phyloP scores from a whole-genome alignment of 306 rosid species.

The Pachyrhizus erosus region DNA sequence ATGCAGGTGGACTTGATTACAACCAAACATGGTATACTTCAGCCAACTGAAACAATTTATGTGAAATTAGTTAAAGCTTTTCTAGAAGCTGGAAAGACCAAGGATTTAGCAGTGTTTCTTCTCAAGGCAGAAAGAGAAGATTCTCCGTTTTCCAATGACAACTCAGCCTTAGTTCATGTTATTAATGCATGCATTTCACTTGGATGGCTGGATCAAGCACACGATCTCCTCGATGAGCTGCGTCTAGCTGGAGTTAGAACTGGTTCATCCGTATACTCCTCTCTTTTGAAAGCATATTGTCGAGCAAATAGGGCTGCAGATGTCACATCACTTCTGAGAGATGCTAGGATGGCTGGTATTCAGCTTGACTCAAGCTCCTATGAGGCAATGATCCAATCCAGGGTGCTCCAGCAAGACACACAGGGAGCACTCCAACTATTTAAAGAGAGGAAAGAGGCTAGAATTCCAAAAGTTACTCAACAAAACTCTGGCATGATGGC shows the following conservation, averaged over 20 bases:
- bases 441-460: conserved; percentile 81
- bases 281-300: conserved; percentile 86
- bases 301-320: conserved; percentile 66
- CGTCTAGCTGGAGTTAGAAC: conserved; percentile 76
- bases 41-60: conserved; percentile 76
- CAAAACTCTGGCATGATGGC: conserved; percentile 55
- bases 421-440: conserved; percentile 77
- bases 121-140: conserved; percentile 72
- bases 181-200: conserved; percentile 77
- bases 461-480: conserved; percentile 65
- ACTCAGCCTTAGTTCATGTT: conserved; percentile 77
- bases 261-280: conserved; percentile 67
- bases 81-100: conserved; percentile 79
- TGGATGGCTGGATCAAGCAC: conserved; percentile 94
- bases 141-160: conserved; percentile 73
- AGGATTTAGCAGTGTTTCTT: conserved; percentile 81
- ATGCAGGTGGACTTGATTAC: conserved; percentile 66
- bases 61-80: conserved; percentile 82
- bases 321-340: conserved; percentile 71
- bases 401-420: conserved; percentile 73
- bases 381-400: conserved; percentile 78
- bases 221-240: conserved; percentile 91
- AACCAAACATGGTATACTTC: conserved; percentile 71
- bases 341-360: conserved; percentile 83
- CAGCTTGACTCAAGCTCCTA: conserved; percentile 83